A percentile compares a stretch with the other conserved stretches of the same genome.
These are phyloP conservation scores for Fusarium sp. DNA, from an alignment of 2,329 filamentous ascomycete genomes.

Conservation along the genomic window DNA sequence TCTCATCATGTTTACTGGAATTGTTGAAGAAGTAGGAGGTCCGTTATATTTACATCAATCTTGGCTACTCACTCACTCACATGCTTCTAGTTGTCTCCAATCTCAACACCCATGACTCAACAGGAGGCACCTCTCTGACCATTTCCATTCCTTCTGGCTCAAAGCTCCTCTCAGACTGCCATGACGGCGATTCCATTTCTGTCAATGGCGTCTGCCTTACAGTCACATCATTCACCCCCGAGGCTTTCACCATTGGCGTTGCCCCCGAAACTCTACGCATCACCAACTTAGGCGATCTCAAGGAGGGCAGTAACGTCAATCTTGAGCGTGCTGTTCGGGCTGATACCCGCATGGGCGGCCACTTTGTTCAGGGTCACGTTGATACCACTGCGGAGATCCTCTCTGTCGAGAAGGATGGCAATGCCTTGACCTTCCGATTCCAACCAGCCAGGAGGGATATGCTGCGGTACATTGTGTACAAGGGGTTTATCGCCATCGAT, in stretches of 20 bases:
- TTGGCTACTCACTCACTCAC: conserved; percentile 41
- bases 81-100: conserved; percentile 78
- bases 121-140: conserved; percentile 89
- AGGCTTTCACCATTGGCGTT: conserved; percentile 87
- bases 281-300: conserved; percentile 87
- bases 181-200: conserved; percentile 91
- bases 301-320: conserved; percentile 77
- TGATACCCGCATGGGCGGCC: conserved; percentile 94
- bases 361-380: conserved; percentile 98
- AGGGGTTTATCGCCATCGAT: conserved; percentile 94
- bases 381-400: conserved; percentile 85
- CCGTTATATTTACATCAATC: conserved; percentile 49
- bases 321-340: conserved; percentile 93
- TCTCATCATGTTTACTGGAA: conserved; percentile 87
- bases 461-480: conserved; percentile 90
- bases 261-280: conserved; percentile 95
- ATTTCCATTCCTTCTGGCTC: conserved; percentile 75
- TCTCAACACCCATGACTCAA: conserved; percentile 81
- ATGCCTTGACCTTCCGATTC: conserved; percentile 88
- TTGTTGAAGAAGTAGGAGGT: conserved; percentile 94
- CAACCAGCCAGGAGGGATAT: conserved; percentile 74
- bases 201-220: conserved; percentile 97
- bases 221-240: conserved; percentile 67
- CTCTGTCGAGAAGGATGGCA: conserved; percentile 81
- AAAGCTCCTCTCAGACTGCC: conserved; percentile 82